Base-by-base conservation (phyloP, 106 monocot genomes). In the Chionographis japonica region DNA sequence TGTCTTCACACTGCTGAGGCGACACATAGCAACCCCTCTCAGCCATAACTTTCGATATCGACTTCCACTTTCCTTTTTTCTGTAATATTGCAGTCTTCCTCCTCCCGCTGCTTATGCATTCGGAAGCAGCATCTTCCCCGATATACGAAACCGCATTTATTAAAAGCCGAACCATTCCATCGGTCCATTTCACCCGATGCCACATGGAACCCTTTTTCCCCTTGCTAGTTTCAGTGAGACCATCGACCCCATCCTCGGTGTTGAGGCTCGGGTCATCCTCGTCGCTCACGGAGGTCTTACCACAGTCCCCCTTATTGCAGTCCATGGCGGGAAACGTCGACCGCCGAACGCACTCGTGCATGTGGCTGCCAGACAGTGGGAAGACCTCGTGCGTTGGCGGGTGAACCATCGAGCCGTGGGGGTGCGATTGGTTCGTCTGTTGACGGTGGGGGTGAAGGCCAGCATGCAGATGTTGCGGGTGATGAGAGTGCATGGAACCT, bases 181-280 rank as follows among this genome's bases (percentile, higher is more conserved):
- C 88, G 12, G 82, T 83, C 94, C 90, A 90, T 66, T 94, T 94
- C 85, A 94, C 78, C 52, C 90, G 60, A 7, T 85, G 90, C 87
- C 90, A 94, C 0, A 76, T 74, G 49, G 78, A 69, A 13, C 52
- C 75, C 62, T 74, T 90, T 56, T 90, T 87, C 38, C 77, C 75
- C 54, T 84, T 87, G 42, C 65, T 61, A 3, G 37, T 10, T 39
- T 81, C 83, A 36, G 50, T 66, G 35, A 64, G 83, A 36, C 69
- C 65, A 56, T 82, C 61, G 11, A 15, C 40, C 2, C 80, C 81
- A 50, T 86, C 86, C 61, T 91, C 86, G 19, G 51, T 75, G 63
- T 67, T 78, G n/a, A 83, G 56, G 43, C 69, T 69, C 5, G 54
- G 75, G 3, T 86, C 84, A 39, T 91, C 91, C 3, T 77, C 87